A percentile compares a stretch with the other conserved stretches of the same genome.
phyloP scores from a whole-genome alignment of 495 filamentous ascomycete genomes.

The Tuber calosporum region DNA sequence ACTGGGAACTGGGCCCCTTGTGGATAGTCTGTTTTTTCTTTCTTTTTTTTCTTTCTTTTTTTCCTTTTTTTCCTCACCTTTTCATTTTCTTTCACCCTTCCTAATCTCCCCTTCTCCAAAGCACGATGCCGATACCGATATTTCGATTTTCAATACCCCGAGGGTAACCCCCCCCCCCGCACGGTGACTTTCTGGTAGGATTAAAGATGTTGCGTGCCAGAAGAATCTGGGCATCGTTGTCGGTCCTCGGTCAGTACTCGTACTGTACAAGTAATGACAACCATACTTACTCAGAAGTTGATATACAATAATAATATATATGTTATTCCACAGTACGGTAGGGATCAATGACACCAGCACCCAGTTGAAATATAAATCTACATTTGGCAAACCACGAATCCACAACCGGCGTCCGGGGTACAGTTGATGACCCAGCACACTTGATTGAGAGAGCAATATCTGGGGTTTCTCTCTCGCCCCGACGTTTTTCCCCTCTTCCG shows the following conservation, averaged over 20 bases:
- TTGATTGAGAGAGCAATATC: constrained; percentile 10
- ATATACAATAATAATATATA: neutral
- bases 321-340: neutral
- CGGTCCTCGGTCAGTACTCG: neutral
- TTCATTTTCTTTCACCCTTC: constrained; percentile 3
- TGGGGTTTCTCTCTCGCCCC: constrained; percentile 26
- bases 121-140: neutral
- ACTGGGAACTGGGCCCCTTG: neutral
- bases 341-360: constrained; percentile 1
- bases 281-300: neutral
- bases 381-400: neutral
- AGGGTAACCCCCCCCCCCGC: neutral
- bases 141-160: neutral
- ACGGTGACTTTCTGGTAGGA: neutral
- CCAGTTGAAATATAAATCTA: constrained; percentile 1
- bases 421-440: neutral
- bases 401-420: neutral
- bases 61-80: neutral
- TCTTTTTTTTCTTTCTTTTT: neutral
- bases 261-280: neutral
- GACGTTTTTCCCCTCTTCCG: constrained; percentile 39
- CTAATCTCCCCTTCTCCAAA: neutral
- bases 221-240: neutral
- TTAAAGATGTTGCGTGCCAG: neutral
- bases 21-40: neutral